Evolutionary conservation across 768 basidiomycete genomes (phyloP), one percentile per base, ranked within the genome.

Genomic region (Boletus coccyginus): DNA sequence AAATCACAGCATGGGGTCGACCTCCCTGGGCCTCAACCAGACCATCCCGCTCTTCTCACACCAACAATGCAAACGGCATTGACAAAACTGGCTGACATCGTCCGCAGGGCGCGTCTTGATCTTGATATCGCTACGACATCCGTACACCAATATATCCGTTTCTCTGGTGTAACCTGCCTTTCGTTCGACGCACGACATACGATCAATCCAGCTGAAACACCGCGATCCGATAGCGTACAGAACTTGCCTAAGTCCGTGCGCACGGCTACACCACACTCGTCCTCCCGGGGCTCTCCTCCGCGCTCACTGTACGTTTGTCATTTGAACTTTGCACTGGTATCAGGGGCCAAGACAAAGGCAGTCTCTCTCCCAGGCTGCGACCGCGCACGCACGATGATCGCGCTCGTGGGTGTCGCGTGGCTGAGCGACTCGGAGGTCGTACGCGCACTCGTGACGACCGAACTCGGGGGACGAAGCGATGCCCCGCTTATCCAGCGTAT

Each of bases 261-360:
- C n/a, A n/a, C n/a, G n/a, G n/a, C n/a, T n/a, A n/a, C n/a, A n/a
- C n/a, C n/a, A n/a, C n/a, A n/a, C n/a, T n/a, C n/a, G n/a, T n/a
- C n/a, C n/a, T 98, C 16, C 97, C 97, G 0, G 97, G 96, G 3
- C 84, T 98, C 29, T 86, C 82, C 57, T 94, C 93, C 12, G 94
- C 92, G 3, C 77, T 99, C 40, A 93, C 94, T 1, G 97, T 85
- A 0, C 97, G 96, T 82, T 99, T 64, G 77, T 89, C 53, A 85
- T 98, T 5, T 97, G 94, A n/a, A n/a, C n/a, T n/a, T n/a, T n/a
- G n/a, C 71, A 98, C 97, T 0, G 96, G 95, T 2, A 95, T 98
- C 0, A 95, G 95, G 1, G 77, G 94, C 41, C 78, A 84, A 35
- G 97, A 96, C 0, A n/a, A 88, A 88, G 62, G 81, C 82, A 11